Conservation (phyloP, 306 rosid species). For the Vicia sativa region DNA sequence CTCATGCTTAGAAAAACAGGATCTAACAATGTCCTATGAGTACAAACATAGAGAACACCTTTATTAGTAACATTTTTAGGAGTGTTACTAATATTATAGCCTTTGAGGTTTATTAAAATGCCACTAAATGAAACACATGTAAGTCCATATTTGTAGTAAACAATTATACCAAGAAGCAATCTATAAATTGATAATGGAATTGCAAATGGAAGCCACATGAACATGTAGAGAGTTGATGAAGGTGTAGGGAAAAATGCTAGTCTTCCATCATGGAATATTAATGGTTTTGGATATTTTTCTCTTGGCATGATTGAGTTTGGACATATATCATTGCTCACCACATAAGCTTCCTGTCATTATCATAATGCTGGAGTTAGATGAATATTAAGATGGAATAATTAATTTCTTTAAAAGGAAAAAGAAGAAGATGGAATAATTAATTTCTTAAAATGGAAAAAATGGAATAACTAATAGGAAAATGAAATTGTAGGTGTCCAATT, state of each 20-base stretch:
- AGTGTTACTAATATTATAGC: not conserved
- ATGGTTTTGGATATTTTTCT: constrained; percentile 66
- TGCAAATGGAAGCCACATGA: constrained; percentile 60
- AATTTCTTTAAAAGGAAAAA: not conserved
- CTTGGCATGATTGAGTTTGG: constrained; percentile 41
- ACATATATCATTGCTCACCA: constrained; percentile 23
- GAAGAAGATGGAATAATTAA: not conserved
- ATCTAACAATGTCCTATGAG: constrained; percentile 75
- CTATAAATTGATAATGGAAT: constrained; percentile 52
- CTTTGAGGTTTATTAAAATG: not conserved
- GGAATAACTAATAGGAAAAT: no score
- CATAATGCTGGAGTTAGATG: constrained; percentile 1
- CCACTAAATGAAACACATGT: constrained; percentile 10
- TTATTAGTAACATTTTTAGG: constrained; percentile 24
- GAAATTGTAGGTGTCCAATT: no score
- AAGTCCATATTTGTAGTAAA: not conserved
- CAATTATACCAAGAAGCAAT: constrained; percentile 13
- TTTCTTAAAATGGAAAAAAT: not conserved
- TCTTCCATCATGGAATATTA: constrained; percentile 84
- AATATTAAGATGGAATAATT: not conserved
- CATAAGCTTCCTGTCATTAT: constrained; percentile 38
- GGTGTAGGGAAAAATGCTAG: constrained; percentile 83
- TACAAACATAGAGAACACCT: constrained; percentile 75
- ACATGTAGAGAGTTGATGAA: constrained; percentile 61
- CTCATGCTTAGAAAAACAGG: constrained; percentile 67